Conservation (phyloP, 2,329 filamentous ascomycete genomes). For the Diaporthe sp. region DNA sequence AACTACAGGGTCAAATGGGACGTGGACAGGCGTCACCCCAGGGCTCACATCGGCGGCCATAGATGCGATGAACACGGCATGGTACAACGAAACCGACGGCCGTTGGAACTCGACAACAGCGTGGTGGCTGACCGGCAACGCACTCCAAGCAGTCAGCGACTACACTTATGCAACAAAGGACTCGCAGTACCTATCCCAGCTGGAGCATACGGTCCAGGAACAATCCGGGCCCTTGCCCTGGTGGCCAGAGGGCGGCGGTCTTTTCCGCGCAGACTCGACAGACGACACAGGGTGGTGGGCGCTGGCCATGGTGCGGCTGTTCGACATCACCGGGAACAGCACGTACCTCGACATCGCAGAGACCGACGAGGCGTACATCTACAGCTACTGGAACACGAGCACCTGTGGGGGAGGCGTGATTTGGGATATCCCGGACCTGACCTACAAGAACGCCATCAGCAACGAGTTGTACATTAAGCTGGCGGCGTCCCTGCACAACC, state of each 20-base stretch:
- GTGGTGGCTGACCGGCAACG: slow-evolving; percentile 57
- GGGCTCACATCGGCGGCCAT: slow-evolving; percentile 45
- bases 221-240: slow-evolving; percentile 52
- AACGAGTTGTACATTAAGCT: slow-evolving; percentile 72
- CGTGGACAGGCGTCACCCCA: slow-evolving; percentile 29
- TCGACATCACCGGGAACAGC: slow-evolving; percentile 65
- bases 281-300: slow-evolving; percentile 78
- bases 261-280: slow-evolving; percentile 57
- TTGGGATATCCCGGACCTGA: slow-evolving; percentile 66
- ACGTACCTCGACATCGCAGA: slow-evolving; percentile 69
- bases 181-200: slow-evolving; percentile 49
- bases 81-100: slow-evolving; percentile 51
- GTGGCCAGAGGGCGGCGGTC: slow-evolving; percentile 55
- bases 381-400: slow-evolving; percentile 60
- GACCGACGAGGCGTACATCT: slow-evolving; percentile 70
- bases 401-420: slow-evolving; percentile 69
- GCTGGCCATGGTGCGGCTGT: slow-evolving; percentile 69
- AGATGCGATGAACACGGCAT: slow-evolving; percentile 53
- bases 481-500: slow-evolving; percentile 66
- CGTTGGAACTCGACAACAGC: slow-evolving; percentile 53
- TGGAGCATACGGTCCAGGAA: slow-evolving; percentile 50
- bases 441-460: slow-evolving; percentile 68
- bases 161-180: slow-evolving; percentile 53
- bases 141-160: slow-evolving; percentile 53
- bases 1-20: neutral